A percentile compares a stretch with the other conserved stretches of the same genome.
phyloP scores from a whole-genome alignment of 2,329 filamentous ascomycete species.

The Beauveria scarabaeidicola region DNA sequence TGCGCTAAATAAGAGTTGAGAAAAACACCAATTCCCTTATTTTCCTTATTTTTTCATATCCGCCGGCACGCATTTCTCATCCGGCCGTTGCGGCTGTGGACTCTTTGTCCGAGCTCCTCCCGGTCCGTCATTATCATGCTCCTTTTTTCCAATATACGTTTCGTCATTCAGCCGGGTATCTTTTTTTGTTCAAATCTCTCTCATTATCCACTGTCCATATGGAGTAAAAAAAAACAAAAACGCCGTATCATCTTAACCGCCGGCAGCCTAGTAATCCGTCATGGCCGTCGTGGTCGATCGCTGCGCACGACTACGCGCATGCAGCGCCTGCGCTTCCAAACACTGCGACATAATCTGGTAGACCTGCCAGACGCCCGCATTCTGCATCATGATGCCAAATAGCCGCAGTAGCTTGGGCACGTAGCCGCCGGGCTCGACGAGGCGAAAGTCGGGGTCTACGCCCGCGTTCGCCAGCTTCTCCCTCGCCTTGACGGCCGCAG shows the following conservation, averaged over 20 bases:
- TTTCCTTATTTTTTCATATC: not conserved
- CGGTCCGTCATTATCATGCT: not conserved
- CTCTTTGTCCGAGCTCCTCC: not conserved
- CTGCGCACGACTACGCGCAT: slow-evolving; percentile 5
- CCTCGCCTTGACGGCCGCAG: slow-evolving; percentile 72
- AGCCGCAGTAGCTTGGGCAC: slow-evolving; percentile 77
- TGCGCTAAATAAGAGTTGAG: not conserved
- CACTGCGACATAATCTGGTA: slow-evolving; percentile 47
- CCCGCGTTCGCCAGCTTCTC: slow-evolving; percentile 40
- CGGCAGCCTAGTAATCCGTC: not conserved
- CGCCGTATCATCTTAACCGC: not conserved
- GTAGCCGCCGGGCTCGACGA: slow-evolving; percentile 61
- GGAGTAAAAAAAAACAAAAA: not conserved
- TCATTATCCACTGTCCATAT: not conserved
- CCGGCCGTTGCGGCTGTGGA: not conserved
- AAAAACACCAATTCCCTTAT: not conserved
- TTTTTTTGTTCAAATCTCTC: not conserved
- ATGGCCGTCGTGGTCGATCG: not conserved
- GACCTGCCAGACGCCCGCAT: slow-evolving; percentile 82
- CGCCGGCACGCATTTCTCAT: not conserved
- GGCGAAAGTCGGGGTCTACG: slow-evolving; percentile 43
- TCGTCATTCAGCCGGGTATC: not conserved
- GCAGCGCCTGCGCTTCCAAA: slow-evolving; percentile 42
- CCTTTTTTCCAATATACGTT: not conserved
- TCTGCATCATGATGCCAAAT: slow-evolving; percentile 79